These are phyloP conservation scores for Amylostereum chailletii DNA, from an alignment of 1,284 basidiomycete genomes.

Conservation along the genomic window DNA sequence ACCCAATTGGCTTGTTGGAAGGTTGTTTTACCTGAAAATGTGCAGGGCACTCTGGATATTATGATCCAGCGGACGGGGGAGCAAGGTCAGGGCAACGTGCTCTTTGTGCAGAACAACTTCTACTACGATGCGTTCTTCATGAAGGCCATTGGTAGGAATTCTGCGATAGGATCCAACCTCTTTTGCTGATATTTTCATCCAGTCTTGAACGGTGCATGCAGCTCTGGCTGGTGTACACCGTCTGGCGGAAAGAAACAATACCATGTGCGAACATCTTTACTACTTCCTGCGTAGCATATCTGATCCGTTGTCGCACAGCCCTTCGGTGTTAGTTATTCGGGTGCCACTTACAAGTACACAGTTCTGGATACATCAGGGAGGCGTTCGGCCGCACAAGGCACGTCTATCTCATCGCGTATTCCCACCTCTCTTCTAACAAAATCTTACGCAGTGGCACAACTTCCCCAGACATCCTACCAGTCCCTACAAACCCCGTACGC, in stretches of 20 bases:
- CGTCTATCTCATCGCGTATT: slow-evolving; percentile 9
- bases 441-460: slow-evolving; percentile 65
- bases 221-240: slow-evolving; percentile 66
- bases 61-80: slow-evolving; percentile 79
- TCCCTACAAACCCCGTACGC: slow-evolving; percentile 86
- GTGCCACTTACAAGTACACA: slow-evolving; percentile 96
- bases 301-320: slow-evolving; percentile 44
- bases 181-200: slow-evolving; percentile 4
- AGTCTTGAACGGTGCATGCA: slow-evolving; percentile 93
- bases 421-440: background rate
- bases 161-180: background rate
- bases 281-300: background rate
- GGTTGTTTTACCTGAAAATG: background rate
- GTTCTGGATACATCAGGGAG: slow-evolving; percentile 89
- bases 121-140: slow-evolving; percentile 99
- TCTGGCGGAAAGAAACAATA: slow-evolving; percentile 48
- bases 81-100: slow-evolving; percentile 52
- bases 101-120: slow-evolving; percentile 95
- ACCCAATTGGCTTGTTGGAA: slow-evolving; percentile 8
- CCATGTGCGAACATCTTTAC: slow-evolving; percentile 42
- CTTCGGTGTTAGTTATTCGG: slow-evolving; percentile 89
- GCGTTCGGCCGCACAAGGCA: slow-evolving; percentile 85
- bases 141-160: slow-evolving; percentile 75
- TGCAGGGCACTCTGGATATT: slow-evolving; percentile 87
- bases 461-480: slow-evolving; percentile 89